These are phyloP conservation scores for Thinopyrum elongatum DNA, from an alignment of 176 grass and related monocot genomes.

Conservation along the genomic window DNA sequence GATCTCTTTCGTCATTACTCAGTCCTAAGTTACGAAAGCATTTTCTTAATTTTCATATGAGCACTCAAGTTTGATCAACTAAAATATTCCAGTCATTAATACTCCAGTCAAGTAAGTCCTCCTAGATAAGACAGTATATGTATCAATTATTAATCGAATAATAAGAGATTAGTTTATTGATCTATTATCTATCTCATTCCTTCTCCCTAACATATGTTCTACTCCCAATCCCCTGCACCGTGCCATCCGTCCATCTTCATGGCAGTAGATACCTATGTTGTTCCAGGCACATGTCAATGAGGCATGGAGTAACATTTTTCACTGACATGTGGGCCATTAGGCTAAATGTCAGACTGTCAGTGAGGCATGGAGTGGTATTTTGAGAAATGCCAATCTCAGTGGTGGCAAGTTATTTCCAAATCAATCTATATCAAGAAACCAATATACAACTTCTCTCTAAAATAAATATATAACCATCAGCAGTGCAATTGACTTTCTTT, in stretches of 20 bases:
- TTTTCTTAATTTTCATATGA: not conserved
- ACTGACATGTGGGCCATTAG: not conserved
- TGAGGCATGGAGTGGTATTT: not conserved
- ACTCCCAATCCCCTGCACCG: not conserved
- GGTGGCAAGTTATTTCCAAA: not conserved
- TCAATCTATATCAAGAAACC: not conserved
- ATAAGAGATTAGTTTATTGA: not conserved
- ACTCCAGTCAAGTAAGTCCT: not conserved
- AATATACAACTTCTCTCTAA: not conserved
- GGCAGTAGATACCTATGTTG: not conserved
- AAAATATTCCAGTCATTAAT: not conserved
- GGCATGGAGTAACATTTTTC: not conserved
- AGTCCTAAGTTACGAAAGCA: not conserved
- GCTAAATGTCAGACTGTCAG: not conserved
- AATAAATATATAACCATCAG: not conserved
- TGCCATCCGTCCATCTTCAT: not conserved
- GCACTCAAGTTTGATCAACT: not conserved
- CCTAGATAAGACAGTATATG: not conserved
- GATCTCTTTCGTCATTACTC: not conserved
- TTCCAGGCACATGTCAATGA: not conserved
- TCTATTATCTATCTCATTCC: not conserved
- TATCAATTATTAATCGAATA: not conserved
- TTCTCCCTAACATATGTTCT: not conserved
- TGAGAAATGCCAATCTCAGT: not conserved
- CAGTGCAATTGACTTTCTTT: not conserved